These are phyloP conservation scores for Dentipellis sp. DNA, from an alignment of 768 basidiomycete genomes.

Conservation along the genomic window DNA sequence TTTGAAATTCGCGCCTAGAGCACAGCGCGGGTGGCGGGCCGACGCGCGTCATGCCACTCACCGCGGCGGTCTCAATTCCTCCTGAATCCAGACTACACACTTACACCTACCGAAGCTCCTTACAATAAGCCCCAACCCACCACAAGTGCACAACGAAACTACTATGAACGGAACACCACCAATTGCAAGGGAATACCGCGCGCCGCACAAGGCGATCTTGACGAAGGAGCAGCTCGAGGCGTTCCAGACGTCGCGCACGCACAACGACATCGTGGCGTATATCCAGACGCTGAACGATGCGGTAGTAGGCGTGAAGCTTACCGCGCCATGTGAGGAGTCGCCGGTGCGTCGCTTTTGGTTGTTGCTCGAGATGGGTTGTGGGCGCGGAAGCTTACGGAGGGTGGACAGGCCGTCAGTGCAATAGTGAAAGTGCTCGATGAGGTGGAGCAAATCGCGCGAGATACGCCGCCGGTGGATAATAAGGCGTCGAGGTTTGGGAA, in stretches of 20 bases:
- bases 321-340: constrained; percentile 47
- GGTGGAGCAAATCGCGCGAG: constrained; percentile 56
- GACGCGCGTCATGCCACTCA: too few relatives aligned
- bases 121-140: too few relatives aligned
- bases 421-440: constrained; percentile 56
- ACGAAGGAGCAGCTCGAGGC: constrained; percentile 66
- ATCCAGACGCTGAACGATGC: constrained; percentile 69
- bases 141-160: too few relatives aligned
- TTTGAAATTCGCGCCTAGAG: too few relatives aligned
- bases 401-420: constrained; percentile 46
- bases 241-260: constrained; percentile 72
- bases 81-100: too few relatives aligned
- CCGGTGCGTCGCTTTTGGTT: constrained; percentile 36
- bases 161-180: too few relatives aligned
- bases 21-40: too few relatives aligned
- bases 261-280: constrained; percentile 57
- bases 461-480: constrained; percentile 84
- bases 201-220: constrained; percentile 54
- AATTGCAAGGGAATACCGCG: not conserved
- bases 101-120: too few relatives aligned
- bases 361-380: not conserved
- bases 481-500: constrained; percentile 91
- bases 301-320: constrained; percentile 69
- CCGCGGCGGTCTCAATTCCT: too few relatives aligned
- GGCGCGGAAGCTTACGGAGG: not conserved